Conservation (phyloP, 1,284 basidiomycete genomes). For the Volvariella surrecta region DNA sequence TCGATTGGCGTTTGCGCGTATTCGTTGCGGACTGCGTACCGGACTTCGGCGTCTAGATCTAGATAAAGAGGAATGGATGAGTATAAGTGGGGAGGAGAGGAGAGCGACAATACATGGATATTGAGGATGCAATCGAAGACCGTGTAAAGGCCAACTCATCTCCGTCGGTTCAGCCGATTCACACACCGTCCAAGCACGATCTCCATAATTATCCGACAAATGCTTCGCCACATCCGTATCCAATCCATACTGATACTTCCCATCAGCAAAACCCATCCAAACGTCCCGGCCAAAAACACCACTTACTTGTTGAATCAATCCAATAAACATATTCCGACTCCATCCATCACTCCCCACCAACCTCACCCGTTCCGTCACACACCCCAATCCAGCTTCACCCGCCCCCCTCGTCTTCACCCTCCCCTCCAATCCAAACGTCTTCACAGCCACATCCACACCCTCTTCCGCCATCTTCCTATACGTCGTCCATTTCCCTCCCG, state of each 20-base stretch:
- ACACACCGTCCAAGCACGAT: slow-evolving; percentile 93
- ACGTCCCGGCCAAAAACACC: background rate
- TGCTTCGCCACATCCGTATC: slow-evolving; percentile 93
- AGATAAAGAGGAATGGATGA: background rate
- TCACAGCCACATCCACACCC: slow-evolving; percentile 85
- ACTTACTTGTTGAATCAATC: slow-evolving; percentile 80
- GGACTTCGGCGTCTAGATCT: slow-evolving; percentile 91
- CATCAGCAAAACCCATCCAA: slow-evolving; percentile 2
- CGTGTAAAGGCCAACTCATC: slow-evolving; percentile 79
- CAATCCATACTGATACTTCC: slow-evolving; percentile 60
- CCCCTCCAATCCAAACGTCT: slow-evolving; percentile 62
- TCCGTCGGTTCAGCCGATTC: slow-evolving; percentile 76
- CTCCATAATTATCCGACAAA: slow-evolving; percentile 90
- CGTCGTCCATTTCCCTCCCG: slow-evolving; percentile 98
- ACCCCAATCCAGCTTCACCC: slow-evolving; percentile 28
- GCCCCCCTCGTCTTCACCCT: slow-evolving; percentile 30
- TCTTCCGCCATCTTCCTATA: slow-evolving; percentile 97
- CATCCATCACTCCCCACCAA: slow-evolving; percentile 93
- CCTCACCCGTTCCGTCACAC: slow-evolving; percentile 76
- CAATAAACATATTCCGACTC: slow-evolving; percentile 96
- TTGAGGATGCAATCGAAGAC: slow-evolving; percentile 63
- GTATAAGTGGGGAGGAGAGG: background rate
- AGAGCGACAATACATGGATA: slow-evolving; percentile 62
- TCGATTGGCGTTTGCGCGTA: slow-evolving; percentile 89
- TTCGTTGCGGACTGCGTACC: slow-evolving; percentile 86